Conservation (phyloP, 2,329 filamentous ascomycete genomes). For the Microascus cirrosus region DNA sequence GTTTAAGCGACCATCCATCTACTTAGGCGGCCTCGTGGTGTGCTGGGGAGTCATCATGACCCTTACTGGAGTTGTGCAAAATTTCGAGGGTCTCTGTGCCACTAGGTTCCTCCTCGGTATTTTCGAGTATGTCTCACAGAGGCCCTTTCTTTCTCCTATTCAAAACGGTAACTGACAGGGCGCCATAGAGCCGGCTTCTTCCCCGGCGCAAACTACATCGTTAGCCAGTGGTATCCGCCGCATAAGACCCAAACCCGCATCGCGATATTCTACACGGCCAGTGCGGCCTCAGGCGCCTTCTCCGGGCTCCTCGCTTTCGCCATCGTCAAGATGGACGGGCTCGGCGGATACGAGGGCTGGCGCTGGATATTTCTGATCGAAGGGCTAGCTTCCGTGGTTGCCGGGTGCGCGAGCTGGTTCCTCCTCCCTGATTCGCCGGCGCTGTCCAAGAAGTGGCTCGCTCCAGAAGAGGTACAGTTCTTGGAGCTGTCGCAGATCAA, state of each 20-base stretch:
- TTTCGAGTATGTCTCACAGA: conserved; percentile 34
- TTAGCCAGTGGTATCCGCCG: conserved; percentile 17
- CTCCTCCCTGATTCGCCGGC: conserved; percentile 59
- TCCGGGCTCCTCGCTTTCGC: conserved; percentile 30
- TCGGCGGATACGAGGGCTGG: conserved; percentile 14
- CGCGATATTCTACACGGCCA: conserved; percentile 23
- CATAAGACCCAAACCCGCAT: conserved; percentile 17
- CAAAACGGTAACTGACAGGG: background rate
- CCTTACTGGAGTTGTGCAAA: conserved; percentile 53
- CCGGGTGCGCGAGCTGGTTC: conserved; percentile 48
- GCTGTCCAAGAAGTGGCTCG: conserved; percentile 52
- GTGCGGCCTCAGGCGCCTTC: conserved; percentile 28
- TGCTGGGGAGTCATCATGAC: conserved; percentile 53
- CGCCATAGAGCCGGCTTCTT: background rate
- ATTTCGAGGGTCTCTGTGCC: conserved; percentile 36
- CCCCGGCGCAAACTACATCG: conserved; percentile 2
- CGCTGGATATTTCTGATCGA: conserved; percentile 47
- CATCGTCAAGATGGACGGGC: conserved; percentile 33
- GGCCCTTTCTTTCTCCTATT: background rate
- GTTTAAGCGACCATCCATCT: conserved; percentile 42
- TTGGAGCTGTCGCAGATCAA: background rate
- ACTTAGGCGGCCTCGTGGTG: conserved; percentile 41
- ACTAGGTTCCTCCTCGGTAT: conserved; percentile 58
- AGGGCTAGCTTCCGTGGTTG: conserved; percentile 42
- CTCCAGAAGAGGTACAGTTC: conserved; percentile 36